A percentile compares a stretch with the other conserved stretches of the same genome.
Evolutionary conservation across 106 monocot genomes (phyloP).

Genomic region (Phalaenopsis aphrodite): DNA sequence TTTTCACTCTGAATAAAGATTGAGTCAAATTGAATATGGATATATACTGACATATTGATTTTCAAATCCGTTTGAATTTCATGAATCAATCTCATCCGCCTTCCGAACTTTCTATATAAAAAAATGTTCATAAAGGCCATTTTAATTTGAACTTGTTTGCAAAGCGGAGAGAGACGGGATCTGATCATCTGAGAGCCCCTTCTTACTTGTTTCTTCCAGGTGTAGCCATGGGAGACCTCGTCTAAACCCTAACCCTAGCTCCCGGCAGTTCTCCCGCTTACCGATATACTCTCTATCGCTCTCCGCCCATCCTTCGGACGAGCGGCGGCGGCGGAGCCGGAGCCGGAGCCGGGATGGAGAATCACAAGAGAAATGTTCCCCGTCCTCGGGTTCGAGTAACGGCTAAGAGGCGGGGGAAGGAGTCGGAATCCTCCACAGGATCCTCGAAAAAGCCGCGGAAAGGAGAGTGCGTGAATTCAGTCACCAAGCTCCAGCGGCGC

Average conservation of each 20-base stretch:
- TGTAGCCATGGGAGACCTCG: background rate
- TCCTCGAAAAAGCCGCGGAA: slow-evolving; percentile 11
- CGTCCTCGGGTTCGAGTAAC: slow-evolving; percentile 44
- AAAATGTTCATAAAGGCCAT: background rate
- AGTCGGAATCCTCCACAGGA: slow-evolving; percentile 2
- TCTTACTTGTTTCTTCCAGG: background rate
- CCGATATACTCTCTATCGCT: background rate
- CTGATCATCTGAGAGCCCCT: background rate
- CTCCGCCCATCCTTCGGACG: background rate
- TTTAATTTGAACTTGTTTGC: slow-evolving; percentile 4
- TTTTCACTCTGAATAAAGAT: no score
- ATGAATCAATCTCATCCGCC: background rate
- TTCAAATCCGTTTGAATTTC: background rate
- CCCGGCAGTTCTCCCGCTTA: background rate
- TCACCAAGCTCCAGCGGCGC: slow-evolving; percentile 49
- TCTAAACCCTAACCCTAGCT: slow-evolving; percentile 11
- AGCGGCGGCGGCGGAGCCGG: background rate
- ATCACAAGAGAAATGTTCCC: slow-evolving; percentile 25
- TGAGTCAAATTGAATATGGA: no score
- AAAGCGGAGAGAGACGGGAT: slow-evolving; percentile 2
- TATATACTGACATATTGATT: no score
- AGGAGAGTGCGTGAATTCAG: slow-evolving; percentile 35
- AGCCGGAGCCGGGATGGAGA: slow-evolving; percentile 19
- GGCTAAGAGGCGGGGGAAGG: slow-evolving; percentile 39
- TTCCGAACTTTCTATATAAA: background rate